These are phyloP conservation scores for Passalora sequoiae DNA, from an alignment of 2,329 filamentous ascomycete species.

Conservation along the genomic window DNA sequence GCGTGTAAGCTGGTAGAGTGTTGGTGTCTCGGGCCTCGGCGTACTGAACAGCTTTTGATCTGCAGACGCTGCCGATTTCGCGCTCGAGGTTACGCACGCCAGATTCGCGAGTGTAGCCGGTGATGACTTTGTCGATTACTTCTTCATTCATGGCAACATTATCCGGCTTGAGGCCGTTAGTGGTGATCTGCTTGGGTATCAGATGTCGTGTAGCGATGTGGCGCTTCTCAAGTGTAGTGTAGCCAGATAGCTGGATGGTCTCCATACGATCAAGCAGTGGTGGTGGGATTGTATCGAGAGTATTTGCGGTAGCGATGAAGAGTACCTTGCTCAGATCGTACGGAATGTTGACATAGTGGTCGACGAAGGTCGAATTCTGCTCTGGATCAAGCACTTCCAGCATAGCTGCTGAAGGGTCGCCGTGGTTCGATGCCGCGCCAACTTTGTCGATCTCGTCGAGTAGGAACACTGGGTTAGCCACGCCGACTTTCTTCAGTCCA, in stretches of 20 bases:
- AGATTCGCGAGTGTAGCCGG: constrained; percentile 91
- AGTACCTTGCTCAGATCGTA: constrained; percentile 94
- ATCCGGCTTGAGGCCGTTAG: constrained; percentile 74
- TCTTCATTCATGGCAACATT: constrained; percentile 74
- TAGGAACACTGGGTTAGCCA: constrained; percentile 90
- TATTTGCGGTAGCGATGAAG: constrained; percentile 96
- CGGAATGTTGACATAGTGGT: constrained; percentile 94
- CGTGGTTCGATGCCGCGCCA: constrained; percentile 83
- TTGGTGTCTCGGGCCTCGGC: constrained; percentile 79
- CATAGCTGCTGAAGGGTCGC: constrained; percentile 95
- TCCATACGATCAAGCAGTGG: constrained; percentile 96
- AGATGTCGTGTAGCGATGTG: constrained; percentile 90
- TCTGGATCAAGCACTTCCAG: constrained; percentile 95
- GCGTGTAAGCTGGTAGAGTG: constrained; percentile 60
- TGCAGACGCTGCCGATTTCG: constrained; percentile 90
- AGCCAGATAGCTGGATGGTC: constrained; percentile 85
- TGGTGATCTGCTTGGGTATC: constrained; percentile 90
- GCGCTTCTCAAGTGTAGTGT: constrained; percentile 93
- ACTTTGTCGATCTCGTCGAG: constrained; percentile 99
- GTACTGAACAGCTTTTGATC: constrained; percentile 90
- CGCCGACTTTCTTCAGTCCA: constrained; percentile 89
- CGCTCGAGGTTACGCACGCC: constrained; percentile 94
- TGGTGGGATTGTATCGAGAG: constrained; percentile 87
- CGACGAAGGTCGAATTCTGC: constrained; percentile 89
- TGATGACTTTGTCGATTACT: constrained; percentile 91